Conservation (phyloP, 192 early-diverging fungal species). For the Coemansia sp. region DNA sequence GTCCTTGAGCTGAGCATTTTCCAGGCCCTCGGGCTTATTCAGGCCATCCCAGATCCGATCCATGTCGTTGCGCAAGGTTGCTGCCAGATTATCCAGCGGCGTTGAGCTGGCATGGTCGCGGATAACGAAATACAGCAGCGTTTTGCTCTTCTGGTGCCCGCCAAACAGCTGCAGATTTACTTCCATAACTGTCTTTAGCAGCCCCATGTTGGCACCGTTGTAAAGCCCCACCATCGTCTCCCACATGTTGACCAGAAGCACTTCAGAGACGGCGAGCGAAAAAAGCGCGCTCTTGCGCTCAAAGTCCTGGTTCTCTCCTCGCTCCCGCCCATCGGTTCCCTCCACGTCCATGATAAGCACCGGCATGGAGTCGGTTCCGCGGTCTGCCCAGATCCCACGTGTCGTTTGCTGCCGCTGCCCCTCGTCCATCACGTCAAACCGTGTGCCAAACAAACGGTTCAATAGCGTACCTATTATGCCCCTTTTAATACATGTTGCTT, state of each 20-base stretch:
- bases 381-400: constrained; percentile 96
- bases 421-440: constrained; percentile 96
- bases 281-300: constrained; percentile 98
- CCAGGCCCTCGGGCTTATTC: constrained; percentile 81
- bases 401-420: constrained; percentile 84
- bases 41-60: constrained; percentile 90
- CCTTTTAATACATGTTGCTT: constrained; percentile 39
- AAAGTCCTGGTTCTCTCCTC: constrained; percentile 99
- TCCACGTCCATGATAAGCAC: constrained; percentile 97
- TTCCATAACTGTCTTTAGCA: constrained; percentile 97
- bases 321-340: constrained; percentile 97
- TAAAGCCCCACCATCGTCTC: constrained; percentile 97
- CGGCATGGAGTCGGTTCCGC: constrained; percentile 67
- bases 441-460: constrained; percentile 92
- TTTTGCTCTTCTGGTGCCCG: constrained; percentile 78
- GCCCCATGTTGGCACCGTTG: constrained; percentile 98
- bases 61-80: constrained; percentile 77
- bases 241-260: constrained; percentile 97
- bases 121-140: constrained; percentile 92
- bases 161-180: constrained; percentile 98
- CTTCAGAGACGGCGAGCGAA: constrained; percentile 91
- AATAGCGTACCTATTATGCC: constrained; percentile 73
- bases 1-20: constrained; percentile 70
- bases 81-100: constrained; percentile 75
- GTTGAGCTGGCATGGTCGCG: constrained; percentile 91